These are phyloP conservation scores for Geranium brycei DNA, from an alignment of 345 rosid genomes.

Conservation along the genomic window DNA sequence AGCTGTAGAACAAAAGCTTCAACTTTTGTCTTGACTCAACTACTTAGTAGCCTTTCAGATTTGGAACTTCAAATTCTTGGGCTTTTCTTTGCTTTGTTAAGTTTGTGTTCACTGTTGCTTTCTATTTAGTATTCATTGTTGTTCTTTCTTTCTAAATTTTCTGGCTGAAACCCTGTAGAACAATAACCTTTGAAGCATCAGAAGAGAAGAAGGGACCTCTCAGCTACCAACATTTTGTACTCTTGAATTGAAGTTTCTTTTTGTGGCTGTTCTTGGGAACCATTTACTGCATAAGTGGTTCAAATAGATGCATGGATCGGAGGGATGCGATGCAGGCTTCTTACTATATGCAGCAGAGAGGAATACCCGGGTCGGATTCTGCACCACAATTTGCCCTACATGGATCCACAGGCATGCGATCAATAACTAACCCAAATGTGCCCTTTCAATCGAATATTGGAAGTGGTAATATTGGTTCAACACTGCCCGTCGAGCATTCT, in stretches of 20 bases:
- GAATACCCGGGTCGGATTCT: slow-evolving; percentile 50
- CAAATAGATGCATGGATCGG: slow-evolving; percentile 88
- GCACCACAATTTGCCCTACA: slow-evolving; percentile 47
- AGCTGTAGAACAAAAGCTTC: slow-evolving; percentile 29
- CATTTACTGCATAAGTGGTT: neutral
- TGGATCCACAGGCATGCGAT: slow-evolving; percentile 49
- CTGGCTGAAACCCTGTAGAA: no score
- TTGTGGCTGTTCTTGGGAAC: no score
- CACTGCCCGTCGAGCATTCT: slow-evolving; percentile 43
- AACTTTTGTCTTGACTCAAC: slow-evolving; percentile 24
- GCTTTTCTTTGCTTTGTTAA: no score
- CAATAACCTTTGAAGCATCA: no score
- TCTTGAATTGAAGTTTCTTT: slow-evolving; percentile 15
- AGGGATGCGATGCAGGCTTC: slow-evolving; percentile 76
- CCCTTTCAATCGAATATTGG: slow-evolving; percentile 51
- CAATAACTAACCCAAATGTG: slow-evolving; percentile 31
- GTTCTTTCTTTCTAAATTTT: no score
- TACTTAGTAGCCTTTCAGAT: neutral
- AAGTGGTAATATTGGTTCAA: slow-evolving; percentile 34
- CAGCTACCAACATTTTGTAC: neutral
- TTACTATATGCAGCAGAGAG: slow-evolving; percentile 75
- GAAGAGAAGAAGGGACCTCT: no score
- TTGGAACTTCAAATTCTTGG: slow-evolving; percentile 3
- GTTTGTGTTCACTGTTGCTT: no score
- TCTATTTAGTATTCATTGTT: no score